Conservation (phyloP, 495 filamentous ascomycete species). For the Penicillium macrosclerotiorum region DNA sequence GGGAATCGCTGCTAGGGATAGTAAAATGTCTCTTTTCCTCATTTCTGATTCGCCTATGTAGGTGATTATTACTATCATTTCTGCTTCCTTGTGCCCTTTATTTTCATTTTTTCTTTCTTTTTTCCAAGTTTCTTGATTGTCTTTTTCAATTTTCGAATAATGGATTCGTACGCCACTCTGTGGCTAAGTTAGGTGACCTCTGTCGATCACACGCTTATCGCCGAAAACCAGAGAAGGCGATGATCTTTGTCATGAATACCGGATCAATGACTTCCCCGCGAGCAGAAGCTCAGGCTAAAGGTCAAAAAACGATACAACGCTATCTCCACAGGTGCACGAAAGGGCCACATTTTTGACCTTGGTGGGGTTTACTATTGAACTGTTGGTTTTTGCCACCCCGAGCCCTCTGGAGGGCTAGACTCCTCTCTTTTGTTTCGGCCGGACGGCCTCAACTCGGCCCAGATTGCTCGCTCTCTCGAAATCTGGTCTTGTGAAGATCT, state of each 20-base stretch:
- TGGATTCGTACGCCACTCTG: conserved; percentile 12
- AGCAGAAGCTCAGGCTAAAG: conserved; percentile 18
- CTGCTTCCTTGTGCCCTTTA: too few species aligned
- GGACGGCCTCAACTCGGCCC: conserved; percentile 1
- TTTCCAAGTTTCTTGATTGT: not conserved
- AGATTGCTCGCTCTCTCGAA: not conserved
- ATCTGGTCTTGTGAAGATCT: not conserved
- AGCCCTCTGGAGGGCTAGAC: not conserved
- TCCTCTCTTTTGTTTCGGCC: not conserved
- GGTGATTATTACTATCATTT: not conserved
- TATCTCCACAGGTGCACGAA: not conserved
- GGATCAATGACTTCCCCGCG: conserved; percentile 7
- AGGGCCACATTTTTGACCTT: conserved; percentile 1
- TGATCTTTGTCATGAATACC: conserved; percentile 5
- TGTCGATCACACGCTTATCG: conserved; percentile 9
- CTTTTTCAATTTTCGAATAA: not conserved
- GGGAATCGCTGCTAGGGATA: not conserved
- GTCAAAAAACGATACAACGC: conserved; percentile 4
- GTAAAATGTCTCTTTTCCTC: not conserved
- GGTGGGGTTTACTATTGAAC: not conserved
- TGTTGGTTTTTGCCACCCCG: conserved; percentile 4
- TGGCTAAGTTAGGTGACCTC: conserved; percentile 10
- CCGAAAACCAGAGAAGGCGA: conserved; percentile 7
- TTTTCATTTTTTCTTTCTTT: not conserved
- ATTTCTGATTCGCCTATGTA: not conserved